phyloP scores from a whole-genome alignment of 305 asterid genomes.

The Solanum aculeatissimum region DNA sequence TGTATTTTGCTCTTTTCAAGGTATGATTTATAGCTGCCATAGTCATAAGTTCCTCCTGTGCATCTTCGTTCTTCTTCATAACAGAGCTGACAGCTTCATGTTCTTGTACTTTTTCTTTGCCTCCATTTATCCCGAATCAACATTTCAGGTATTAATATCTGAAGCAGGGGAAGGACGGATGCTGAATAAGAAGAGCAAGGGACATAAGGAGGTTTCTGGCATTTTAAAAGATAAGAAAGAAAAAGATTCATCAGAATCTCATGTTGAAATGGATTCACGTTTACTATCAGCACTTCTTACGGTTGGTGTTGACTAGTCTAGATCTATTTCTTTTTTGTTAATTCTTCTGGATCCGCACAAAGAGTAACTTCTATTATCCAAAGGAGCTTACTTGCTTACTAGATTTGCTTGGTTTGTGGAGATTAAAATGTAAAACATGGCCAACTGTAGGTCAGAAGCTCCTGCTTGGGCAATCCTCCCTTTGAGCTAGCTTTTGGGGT shows the following conservation, averaged over 20 bases:
- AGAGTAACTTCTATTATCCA: neutral
- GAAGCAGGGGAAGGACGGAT: slow-evolving; percentile 38
- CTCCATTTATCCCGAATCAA: neutral
- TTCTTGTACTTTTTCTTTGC: neutral
- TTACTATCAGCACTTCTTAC: slow-evolving; percentile 73
- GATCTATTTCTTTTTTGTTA: slow-evolving; percentile 2
- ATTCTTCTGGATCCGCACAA: neutral
- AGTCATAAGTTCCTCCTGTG: neutral
- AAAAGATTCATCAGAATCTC: slow-evolving; percentile 37
- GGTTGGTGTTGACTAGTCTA: slow-evolving; percentile 29
- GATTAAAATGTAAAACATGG: neutral
- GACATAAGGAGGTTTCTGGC: slow-evolving; percentile 19
- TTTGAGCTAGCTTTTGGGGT: neutral
- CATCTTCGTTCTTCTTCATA: neutral
- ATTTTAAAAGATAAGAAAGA: slow-evolving; percentile 31
- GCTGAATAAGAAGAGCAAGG: slow-evolving; percentile 13
- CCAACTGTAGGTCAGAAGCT: neutral
- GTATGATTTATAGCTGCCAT: slow-evolving; percentile 21
- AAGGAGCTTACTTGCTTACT: neutral
- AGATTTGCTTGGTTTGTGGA: neutral
- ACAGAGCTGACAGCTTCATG: neutral
- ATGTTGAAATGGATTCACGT: slow-evolving; percentile 93
- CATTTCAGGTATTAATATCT: slow-evolving; percentile 68
- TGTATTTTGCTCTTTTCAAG: slow-evolving; percentile 93
- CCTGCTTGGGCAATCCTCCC: neutral